phyloP scores from a whole-genome alignment of 2,329 filamentous ascomycete species.

The Colletotrichum lindemuthianum region DNA sequence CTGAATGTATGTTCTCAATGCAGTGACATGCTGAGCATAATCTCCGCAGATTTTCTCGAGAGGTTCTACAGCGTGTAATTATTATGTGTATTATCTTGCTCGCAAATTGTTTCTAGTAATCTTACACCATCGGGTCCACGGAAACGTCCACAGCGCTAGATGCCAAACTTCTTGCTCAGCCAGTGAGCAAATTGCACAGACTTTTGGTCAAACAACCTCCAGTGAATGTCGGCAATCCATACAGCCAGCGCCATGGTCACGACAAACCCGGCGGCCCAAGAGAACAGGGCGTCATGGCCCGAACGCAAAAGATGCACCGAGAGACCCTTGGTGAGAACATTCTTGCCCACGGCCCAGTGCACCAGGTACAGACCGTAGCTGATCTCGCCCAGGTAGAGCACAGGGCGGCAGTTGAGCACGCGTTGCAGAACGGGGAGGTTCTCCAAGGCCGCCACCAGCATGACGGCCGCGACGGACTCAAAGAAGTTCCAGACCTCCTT shows the following conservation, averaged over 20 bases:
- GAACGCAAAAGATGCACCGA: background rate
- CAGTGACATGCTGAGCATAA: no score
- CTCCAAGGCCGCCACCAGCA: constrained; percentile 17
- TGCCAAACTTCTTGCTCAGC: constrained; percentile 11
- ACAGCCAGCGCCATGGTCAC: background rate
- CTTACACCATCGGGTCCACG: no score
- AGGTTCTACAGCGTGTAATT: no score
- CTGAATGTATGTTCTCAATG: no score
- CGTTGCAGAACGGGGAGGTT: constrained; percentile 54
- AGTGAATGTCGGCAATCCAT: constrained; percentile 11
- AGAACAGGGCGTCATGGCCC: background rate
- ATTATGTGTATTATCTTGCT: no score
- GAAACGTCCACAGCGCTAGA: constrained; percentile 13
- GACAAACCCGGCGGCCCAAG: background rate
- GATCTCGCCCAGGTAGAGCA: constrained; percentile 70
- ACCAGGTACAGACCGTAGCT: constrained; percentile 72
- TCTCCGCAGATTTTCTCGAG: no score
- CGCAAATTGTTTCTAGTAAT: no score
- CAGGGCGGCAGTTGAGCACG: constrained; percentile 67
- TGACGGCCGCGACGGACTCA: constrained; percentile 9
- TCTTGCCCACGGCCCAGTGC: constrained; percentile 56
- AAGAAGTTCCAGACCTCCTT: background rate
- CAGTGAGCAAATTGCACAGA: constrained; percentile 10
- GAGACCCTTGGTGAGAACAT: background rate
- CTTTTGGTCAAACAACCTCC: constrained; percentile 8